Conservation (phyloP, 2,329 filamentous ascomycete genomes). For the Venturia nashicola region DNA sequence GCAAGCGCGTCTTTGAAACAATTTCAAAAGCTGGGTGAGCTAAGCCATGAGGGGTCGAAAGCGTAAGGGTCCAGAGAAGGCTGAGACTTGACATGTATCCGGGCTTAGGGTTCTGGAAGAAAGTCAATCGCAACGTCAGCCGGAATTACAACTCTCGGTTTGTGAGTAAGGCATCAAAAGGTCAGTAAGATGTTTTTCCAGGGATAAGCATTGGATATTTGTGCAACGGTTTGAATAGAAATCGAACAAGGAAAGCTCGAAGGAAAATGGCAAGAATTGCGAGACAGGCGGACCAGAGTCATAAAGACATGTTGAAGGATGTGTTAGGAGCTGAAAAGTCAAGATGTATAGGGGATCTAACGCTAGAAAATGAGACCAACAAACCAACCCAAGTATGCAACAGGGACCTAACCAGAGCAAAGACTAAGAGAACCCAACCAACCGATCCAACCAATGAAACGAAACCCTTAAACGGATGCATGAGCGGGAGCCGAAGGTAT, state of each 20-base stretch:
- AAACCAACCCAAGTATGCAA: too few relatives aligned
- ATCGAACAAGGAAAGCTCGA: too few relatives aligned
- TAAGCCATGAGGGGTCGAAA: neutral
- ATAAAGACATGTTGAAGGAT: too few relatives aligned
- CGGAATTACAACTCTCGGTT: neutral
- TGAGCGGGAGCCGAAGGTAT: neutral
- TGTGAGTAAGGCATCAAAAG: neutral
- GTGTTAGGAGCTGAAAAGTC: too few relatives aligned
- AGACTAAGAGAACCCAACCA: neutral
- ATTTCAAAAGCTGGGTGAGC: neutral
- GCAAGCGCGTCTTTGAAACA: neutral
- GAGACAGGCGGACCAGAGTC: too few relatives aligned
- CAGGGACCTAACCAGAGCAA: too few relatives aligned
- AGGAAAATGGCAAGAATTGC: too few relatives aligned
- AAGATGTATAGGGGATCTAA: too few relatives aligned
- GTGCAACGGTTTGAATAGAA: too few relatives aligned
- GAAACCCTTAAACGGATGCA: neutral
- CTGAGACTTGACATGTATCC: neutral
- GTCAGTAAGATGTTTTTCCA: too few relatives aligned
- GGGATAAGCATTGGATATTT: too few relatives aligned
- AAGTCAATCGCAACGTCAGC: neutral
- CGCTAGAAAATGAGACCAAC: too few relatives aligned
- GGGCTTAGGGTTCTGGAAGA: neutral
- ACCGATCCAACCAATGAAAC: neutral
- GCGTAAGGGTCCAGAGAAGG: neutral